phyloP scores from a whole-genome alignment of 148 eudicot species.

The Drosera capensis region DNA sequence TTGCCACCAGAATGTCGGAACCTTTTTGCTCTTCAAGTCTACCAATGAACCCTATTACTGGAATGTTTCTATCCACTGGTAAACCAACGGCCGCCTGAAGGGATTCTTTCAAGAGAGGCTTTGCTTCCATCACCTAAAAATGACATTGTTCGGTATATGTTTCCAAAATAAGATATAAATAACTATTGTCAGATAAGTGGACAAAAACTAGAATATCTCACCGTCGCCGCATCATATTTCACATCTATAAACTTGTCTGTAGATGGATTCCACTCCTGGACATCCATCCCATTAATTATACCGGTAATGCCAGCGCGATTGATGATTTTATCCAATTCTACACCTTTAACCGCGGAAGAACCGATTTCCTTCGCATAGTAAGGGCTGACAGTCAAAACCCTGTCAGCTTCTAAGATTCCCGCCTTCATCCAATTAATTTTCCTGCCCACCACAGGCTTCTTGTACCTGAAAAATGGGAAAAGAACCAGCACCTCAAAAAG shows the following conservation, averaged over 20 bases:
- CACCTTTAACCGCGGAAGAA: slow-evolving; percentile 58
- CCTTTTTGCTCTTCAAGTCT: slow-evolving; percentile 96
- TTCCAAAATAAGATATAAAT: too few species aligned
- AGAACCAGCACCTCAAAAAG: background rate
- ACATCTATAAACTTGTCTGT: slow-evolving; percentile 43
- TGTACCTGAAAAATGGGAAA: slow-evolving; percentile 28
- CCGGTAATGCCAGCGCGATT: slow-evolving; percentile 37
- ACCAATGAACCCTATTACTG: slow-evolving; percentile 83
- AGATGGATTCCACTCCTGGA: slow-evolving; percentile 77
- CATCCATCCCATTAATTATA: slow-evolving; percentile 84
- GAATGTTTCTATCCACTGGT: slow-evolving; percentile 58
- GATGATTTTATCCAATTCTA: slow-evolving; percentile 45
- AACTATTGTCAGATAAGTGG: background rate
- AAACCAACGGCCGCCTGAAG: slow-evolving; percentile 79
- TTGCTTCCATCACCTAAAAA: slow-evolving; percentile 50
- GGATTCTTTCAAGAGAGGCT: slow-evolving; percentile 63
- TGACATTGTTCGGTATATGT: background rate
- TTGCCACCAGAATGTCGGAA: slow-evolving; percentile 79
- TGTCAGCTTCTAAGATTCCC: slow-evolving; percentile 53
- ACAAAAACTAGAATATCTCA: too few species aligned
- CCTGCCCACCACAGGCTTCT: slow-evolving; percentile 58
- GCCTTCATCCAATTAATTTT: slow-evolving; percentile 96
- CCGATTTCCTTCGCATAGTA: slow-evolving; percentile 63
- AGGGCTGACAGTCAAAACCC: slow-evolving; percentile 72
- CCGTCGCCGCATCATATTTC: slow-evolving; percentile 51